A percentile compares a stretch with the other conserved stretches of the same genome.
These are phyloP conservation scores for Arabidopsis lyrata DNA, from an alignment of 441 rosid species.

Conservation along the genomic window DNA sequence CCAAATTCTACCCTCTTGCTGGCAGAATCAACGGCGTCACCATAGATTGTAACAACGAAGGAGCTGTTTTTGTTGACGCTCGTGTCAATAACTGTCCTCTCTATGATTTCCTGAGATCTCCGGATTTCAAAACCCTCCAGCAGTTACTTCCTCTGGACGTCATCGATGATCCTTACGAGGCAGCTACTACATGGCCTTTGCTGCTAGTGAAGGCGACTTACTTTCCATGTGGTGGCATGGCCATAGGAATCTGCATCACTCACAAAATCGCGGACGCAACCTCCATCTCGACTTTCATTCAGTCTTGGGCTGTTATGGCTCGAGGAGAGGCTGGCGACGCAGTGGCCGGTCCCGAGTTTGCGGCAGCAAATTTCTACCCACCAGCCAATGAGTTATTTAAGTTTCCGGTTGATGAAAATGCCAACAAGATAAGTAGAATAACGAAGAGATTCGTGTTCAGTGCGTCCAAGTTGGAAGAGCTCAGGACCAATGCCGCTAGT, in stretches of 20 bases:
- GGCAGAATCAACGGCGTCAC: neutral
- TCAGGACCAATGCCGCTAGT: constrained; percentile 27
- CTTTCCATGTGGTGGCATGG: constrained; percentile 2
- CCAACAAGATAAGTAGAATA: neutral
- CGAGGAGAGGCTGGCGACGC: neutral
- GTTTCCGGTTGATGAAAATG: neutral
- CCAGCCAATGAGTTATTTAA: neutral
- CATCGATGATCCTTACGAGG: neutral
- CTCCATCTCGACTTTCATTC: neutral
- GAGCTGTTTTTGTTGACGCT: neutral
- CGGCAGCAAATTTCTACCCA: neutral
- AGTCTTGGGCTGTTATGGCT: neutral
- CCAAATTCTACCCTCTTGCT: constrained; percentile 3
- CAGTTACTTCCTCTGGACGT: neutral
- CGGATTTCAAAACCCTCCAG: neutral
- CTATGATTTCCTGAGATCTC: neutral
- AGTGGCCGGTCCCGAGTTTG: neutral
- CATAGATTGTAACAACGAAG: neutral
- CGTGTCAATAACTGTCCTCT: neutral
- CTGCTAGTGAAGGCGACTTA: neutral
- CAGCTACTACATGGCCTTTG: neutral
- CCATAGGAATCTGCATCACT: neutral
- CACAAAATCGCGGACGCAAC: neutral
- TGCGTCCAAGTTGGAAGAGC: constrained; percentile 23
- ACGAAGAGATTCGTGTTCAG: constrained; percentile 48